phyloP scores from a whole-genome alignment of 2,329 filamentous ascomycete genomes.

The Xylariaceae sp. region DNA sequence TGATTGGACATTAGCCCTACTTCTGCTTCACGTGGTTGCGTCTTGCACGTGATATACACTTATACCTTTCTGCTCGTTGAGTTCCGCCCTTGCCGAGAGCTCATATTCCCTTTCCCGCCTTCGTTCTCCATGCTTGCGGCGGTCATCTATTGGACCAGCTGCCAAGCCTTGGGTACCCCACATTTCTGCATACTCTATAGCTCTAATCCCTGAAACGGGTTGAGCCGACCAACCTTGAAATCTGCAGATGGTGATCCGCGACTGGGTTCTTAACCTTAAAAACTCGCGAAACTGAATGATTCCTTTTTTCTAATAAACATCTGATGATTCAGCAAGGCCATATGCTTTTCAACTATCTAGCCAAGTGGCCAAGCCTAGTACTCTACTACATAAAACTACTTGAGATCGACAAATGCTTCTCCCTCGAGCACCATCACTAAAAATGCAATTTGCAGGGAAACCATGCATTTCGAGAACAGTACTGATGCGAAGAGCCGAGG shows the following conservation, averaged over 20 bases:
- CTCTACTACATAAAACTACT: not conserved
- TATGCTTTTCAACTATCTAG: not conserved
- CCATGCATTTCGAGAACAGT: slow-evolving; percentile 10
- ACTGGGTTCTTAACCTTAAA: slow-evolving; percentile 18
- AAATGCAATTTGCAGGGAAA: slow-evolving; percentile 1
- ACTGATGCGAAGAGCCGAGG: not conserved
- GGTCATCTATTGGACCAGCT: not conserved
- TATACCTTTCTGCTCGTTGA: not conserved
- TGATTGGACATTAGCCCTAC: slow-evolving; percentile 17
- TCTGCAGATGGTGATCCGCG: slow-evolving; percentile 7
- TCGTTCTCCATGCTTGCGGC: no score
- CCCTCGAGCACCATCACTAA: not conserved
- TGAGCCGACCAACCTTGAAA: slow-evolving; percentile 6
- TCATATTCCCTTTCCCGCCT: no score
- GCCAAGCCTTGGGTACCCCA: no score
- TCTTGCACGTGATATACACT: slow-evolving; percentile 25
- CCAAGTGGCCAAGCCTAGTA: no score
- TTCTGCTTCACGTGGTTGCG: slow-evolving; percentile 24
- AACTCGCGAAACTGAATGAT: slow-evolving; percentile 5
- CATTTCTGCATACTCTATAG: not conserved
- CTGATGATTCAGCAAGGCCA: no score
- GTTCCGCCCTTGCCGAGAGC: no score
- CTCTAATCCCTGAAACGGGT: slow-evolving; percentile 2
- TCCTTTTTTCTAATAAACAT: no score
- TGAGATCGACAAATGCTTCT: slow-evolving; percentile 7